These are phyloP conservation scores for Vanderwaltozyma polyspora DNA, from an alignment of 805 yeast species.

Conservation along the genomic window DNA sequence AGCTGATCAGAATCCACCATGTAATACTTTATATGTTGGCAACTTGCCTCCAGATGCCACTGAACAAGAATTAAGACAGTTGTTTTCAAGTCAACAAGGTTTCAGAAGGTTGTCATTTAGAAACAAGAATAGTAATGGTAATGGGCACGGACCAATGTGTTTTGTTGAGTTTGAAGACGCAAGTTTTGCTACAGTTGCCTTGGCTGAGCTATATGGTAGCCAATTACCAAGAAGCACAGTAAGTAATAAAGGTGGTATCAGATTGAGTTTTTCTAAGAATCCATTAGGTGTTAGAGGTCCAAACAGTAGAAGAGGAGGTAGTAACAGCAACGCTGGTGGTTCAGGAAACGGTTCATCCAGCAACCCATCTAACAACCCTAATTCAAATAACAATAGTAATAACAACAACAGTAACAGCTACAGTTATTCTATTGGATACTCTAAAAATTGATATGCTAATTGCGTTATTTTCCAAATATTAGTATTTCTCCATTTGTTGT, in stretches of 20 bases:
- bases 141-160: conserved; percentile 87
- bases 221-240: conserved; percentile 60
- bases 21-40: conserved; percentile 91
- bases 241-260: conserved; percentile 69
- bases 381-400: conserved; percentile 2
- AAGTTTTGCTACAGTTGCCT: conserved; percentile 77
- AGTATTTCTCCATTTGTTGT: no score
- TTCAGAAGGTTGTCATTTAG: conserved; percentile 84
- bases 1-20: conserved; percentile 96
- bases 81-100: conserved; percentile 80
- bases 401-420: conserved; percentile 2
- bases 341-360: conserved; percentile 14
- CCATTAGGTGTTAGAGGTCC: conserved; percentile 92
- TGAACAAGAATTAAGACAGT: conserved; percentile 73
- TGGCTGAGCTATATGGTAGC: conserved; percentile 84
- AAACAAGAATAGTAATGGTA: conserved; percentile 40
- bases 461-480: no score
- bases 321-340: no score
- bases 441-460: no score
- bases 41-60: conserved; percentile 93
- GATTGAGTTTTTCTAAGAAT: conserved; percentile 84
- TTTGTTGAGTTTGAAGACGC: conserved; percentile 96
- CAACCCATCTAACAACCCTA: conserved; percentile 1
- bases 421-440: neutral
- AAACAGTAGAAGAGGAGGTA: conserved; percentile 30